Conservation (phyloP, 768 basidiomycete species). For the Leucocoprinus leucothites region DNA sequence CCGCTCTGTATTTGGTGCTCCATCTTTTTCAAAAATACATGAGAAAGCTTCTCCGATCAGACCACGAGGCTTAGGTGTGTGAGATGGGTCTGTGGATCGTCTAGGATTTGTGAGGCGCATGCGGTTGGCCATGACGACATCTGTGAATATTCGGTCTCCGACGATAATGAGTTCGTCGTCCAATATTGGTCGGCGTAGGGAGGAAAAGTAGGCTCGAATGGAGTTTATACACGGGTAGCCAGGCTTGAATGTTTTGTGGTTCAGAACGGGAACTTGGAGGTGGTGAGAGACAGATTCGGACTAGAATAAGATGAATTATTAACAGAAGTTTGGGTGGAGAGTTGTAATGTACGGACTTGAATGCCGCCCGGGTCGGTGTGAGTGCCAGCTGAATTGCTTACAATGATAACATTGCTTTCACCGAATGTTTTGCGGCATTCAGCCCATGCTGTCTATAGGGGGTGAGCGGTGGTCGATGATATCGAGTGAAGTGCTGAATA, state of each 20-base stretch:
- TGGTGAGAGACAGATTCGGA: slow-evolving; percentile 82
- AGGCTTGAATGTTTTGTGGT: slow-evolving; percentile 77
- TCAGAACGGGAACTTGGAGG: slow-evolving; percentile 79
- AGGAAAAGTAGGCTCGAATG: slow-evolving; percentile 75
- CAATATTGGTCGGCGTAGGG: slow-evolving; percentile 49
- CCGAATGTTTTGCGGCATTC: slow-evolving; percentile 74
- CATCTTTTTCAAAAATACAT: slow-evolving; percentile 24
- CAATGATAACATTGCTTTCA: slow-evolving; percentile 76
- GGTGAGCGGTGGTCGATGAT: background rate
- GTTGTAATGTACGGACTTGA: slow-evolving; percentile 51
- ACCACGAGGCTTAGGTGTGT: slow-evolving; percentile 4
- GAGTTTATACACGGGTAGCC: slow-evolving; percentile 68
- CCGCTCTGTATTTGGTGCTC: slow-evolving; percentile 24
- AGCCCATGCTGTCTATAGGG: slow-evolving; percentile 67
- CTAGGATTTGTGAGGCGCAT: slow-evolving; percentile 35
- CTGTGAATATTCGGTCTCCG: slow-evolving; percentile 92
- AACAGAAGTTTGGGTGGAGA: background rate
- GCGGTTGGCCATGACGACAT: slow-evolving; percentile 82
- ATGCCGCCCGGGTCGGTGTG: slow-evolving; percentile 71
- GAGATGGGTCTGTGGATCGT: slow-evolving; percentile 6
- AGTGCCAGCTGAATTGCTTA: slow-evolving; percentile 93
- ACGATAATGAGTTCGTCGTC: slow-evolving; percentile 75
- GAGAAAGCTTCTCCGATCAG: slow-evolving; percentile 14
- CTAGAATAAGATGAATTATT: slow-evolving; percentile 34
- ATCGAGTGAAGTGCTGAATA: slow-evolving; percentile 20